Conservation (phyloP, 805 yeast genomes). For the Blastobotrys chiropterorum region DNA sequence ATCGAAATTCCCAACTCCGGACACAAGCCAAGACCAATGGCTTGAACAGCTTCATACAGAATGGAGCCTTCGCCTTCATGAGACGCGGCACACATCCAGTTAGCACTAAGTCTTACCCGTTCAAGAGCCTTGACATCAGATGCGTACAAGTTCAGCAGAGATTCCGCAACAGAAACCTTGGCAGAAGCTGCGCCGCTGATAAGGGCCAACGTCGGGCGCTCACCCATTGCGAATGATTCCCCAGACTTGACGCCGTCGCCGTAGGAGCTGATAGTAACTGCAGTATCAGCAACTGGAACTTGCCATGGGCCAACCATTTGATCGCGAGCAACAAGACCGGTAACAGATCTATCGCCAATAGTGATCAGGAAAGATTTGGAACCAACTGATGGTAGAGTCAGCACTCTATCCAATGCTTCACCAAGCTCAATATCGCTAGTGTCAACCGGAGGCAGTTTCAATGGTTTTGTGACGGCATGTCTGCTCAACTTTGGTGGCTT, state of each 20-base stretch:
- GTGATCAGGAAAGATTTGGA: conserved; percentile 91
- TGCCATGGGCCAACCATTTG: conserved; percentile 99
- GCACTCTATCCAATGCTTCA: conserved; percentile 75
- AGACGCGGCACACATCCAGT: conserved; percentile 98
- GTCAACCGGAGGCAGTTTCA: conserved; percentile 35
- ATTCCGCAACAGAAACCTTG: conserved; percentile 92
- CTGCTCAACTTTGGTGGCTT: conserved; percentile 95
- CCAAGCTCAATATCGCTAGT: conserved; percentile 34
- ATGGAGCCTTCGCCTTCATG: conserved; percentile 94
- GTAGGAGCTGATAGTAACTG: conserved; percentile 86
- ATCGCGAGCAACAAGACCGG: conserved; percentile 94
- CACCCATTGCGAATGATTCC: conserved; percentile 98
- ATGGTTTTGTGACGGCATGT: conserved; percentile 55
- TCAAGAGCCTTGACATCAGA: conserved; percentile 76
- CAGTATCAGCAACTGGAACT: conserved; percentile 97
- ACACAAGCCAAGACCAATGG: conserved; percentile 89
- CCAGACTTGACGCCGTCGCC: conserved; percentile 81
- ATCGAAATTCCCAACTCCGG: conserved; percentile 86
- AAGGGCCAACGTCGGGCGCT: conserved; percentile 84
- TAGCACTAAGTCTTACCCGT: conserved; percentile 82
- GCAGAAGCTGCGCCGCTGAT: conserved; percentile 89
- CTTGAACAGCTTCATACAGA: conserved; percentile 93
- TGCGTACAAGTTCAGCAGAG: conserved; percentile 79
- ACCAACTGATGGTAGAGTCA: conserved; percentile 89
- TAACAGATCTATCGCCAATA: conserved; percentile 97